phyloP scores from a whole-genome alignment of 2,329 filamentous ascomycete species.

The Colletotrichum eremochloae region DNA sequence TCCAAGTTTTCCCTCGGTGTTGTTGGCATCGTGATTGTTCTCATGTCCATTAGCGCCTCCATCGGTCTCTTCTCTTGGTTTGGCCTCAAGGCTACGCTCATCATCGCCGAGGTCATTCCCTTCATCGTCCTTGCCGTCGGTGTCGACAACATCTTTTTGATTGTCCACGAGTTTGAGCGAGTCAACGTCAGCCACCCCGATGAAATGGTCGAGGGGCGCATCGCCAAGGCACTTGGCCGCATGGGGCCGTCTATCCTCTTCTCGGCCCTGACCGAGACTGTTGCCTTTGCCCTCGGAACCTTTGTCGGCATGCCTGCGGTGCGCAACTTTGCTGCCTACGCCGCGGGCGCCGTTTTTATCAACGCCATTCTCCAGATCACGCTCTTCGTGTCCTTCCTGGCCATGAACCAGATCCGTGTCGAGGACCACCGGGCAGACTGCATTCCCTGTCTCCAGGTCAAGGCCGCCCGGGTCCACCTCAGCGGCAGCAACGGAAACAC shows the following conservation, averaged over 20 bases:
- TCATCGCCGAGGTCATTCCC: constrained; percentile 98
- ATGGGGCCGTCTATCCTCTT: constrained; percentile 98
- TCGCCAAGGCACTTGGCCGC: constrained; percentile 89
- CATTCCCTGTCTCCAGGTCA: constrained; percentile 88
- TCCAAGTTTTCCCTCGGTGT: constrained; percentile 98
- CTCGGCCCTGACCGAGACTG: constrained; percentile 93
- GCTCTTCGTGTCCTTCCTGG: constrained; percentile 93
- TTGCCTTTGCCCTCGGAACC: constrained; percentile 91
- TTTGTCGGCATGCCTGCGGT: constrained; percentile 99
- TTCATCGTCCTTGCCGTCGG: constrained; percentile 97
- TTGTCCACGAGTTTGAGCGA: constrained; percentile 97
- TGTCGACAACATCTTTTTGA: constrained; percentile 98
- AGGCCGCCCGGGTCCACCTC: constrained; percentile 77
- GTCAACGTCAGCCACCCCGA: constrained; percentile 94
- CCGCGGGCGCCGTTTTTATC: constrained; percentile 95
- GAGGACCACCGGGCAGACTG: constrained; percentile 92
- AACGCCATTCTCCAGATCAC: constrained; percentile 98
- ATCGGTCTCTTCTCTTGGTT: constrained; percentile 94
- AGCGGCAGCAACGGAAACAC: constrained; percentile 70
- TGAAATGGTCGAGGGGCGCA: constrained; percentile 85
- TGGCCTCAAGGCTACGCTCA: constrained; percentile 93
- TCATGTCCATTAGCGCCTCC: constrained; percentile 97
- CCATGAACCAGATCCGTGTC: constrained; percentile 90
- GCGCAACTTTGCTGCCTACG: constrained; percentile 96
- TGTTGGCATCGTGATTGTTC: constrained; percentile 91